Percentiles rank a stretch among this genome's conserved stretches.
Evolutionary conservation across 2,329 filamentous ascomycete species (phyloP).

Genomic region (Fusarium circinatum): DNA sequence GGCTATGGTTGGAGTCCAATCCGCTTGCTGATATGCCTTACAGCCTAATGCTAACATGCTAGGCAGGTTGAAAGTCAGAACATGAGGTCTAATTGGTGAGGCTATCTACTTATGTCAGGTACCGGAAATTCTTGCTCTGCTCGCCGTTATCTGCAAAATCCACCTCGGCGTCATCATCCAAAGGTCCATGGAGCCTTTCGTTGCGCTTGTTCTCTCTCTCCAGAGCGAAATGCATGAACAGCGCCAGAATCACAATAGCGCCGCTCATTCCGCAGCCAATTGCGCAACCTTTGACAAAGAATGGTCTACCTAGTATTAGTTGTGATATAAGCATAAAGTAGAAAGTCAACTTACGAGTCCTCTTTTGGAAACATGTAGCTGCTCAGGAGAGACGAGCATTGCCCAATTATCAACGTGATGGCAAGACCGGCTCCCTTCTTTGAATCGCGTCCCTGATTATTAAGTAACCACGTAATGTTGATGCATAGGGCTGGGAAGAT

Average conservation of each 20-base stretch:
- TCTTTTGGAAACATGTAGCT: conserved; percentile 25
- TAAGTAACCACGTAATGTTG: conserved; percentile 28
- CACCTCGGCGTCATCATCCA: neutral
- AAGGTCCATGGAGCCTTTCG: neutral
- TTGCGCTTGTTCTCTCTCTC: conserved; percentile 11
- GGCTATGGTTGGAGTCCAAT: no score
- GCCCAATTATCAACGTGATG: neutral
- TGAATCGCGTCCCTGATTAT: conserved; percentile 29
- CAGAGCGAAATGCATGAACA: conserved; percentile 13
- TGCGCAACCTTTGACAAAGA: conserved; percentile 21
- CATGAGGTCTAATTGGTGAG: fast-evolving
- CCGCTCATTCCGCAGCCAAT: conserved; percentile 25
- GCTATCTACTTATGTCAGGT: neutral
- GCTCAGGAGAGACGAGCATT: conserved; percentile 32
- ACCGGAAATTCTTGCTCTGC: conserved; percentile 12
- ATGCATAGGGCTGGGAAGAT: conserved; percentile 12
- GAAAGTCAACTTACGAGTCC: conserved; percentile 6
- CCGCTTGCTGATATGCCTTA: neutral
- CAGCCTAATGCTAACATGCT: neutral
- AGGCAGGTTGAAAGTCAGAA: neutral
- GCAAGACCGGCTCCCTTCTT: conserved; percentile 25
- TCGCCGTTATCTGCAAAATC: conserved; percentile 2
- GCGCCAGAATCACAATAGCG: neutral
- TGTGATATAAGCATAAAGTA: fast-evolving
- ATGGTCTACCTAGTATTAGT: conserved; percentile 1